These are phyloP conservation scores for Thamnidium elegans DNA, from an alignment of 192 early-diverging fungal species.

Conservation along the genomic window DNA sequence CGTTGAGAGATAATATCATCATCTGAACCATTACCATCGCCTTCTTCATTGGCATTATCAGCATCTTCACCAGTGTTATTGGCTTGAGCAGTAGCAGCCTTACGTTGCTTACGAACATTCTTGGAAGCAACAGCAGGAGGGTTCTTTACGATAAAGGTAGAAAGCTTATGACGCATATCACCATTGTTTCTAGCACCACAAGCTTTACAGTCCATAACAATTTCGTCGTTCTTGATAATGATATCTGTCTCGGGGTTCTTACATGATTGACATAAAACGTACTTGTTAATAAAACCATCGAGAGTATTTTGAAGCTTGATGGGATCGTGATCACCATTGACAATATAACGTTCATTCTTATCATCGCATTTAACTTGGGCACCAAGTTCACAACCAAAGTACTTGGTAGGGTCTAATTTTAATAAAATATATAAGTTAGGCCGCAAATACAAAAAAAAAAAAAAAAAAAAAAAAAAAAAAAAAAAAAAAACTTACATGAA, in stretches of 20 bases:
- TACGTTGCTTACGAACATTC: constrained; percentile 48
- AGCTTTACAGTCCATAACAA: constrained; percentile 82
- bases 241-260: constrained; percentile 97
- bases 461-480: no score
- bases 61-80: constrained; percentile 45
- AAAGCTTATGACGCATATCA: constrained; percentile 87
- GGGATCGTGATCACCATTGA: constrained; percentile 94
- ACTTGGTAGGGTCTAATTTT: constrained; percentile 71
- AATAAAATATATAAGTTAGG: not conserved
- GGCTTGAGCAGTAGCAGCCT: constrained; percentile 51
- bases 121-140: constrained; percentile 66
- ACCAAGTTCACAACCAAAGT: constrained; percentile 95
- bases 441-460: no score
- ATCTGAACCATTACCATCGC: constrained; percentile 48
- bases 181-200: constrained; percentile 82
- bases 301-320: constrained; percentile 78
- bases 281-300: constrained; percentile 91
- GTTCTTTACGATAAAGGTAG: constrained; percentile 90
- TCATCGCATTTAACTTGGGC: constrained; percentile 89
- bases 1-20: constrained; percentile 68
- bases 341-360: constrained; percentile 88
- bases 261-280: constrained; percentile 90
- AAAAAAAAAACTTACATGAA: constrained; percentile 51
- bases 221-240: constrained; percentile 58
- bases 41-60: constrained; percentile 43